Evolutionary conservation across 192 early-diverging fungal species (phyloP), one percentile per base, ranked within the genome.

Genomic region (Mortierella hygrophila): DNA sequence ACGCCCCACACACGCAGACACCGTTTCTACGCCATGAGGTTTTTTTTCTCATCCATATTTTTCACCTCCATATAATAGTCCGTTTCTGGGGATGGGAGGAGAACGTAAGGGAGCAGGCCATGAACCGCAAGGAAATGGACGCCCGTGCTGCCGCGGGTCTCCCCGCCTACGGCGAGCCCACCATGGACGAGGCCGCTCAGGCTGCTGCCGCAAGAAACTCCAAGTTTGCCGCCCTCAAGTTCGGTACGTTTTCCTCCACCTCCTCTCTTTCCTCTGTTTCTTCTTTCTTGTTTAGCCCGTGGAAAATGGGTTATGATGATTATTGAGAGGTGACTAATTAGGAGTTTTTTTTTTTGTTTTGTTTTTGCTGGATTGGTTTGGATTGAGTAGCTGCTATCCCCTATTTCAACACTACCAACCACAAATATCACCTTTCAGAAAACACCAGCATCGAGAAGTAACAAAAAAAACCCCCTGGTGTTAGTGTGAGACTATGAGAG

Each of bases 21-120:
- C n/a, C n/a, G n/a, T n/a, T 54, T 21, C 18, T 5, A n/a, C 40
- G 63, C 41, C 21, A 29, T 37, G 42, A 38, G 38, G 68, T 26
- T 29, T 49, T 57, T 74, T 49, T 54, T 74, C 20, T 80, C 54
- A 68, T 81, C 38, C 32, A 70, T 68, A 2, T 70, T 55, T 60
- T 40, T 15, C 16, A 16, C 20, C n/a, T n/a, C 21, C 38, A 40
- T 23, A 4, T n/a, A 9, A 42, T 84, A 96, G 94, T 94, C 44
- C 93, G 98, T 80, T 99, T 99, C 91, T 97, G 95, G 94, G 98
- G 98, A 37, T 95, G 94, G 90, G 88, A 86, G 26, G 98, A 99
- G 88, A 99, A 99, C 89, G 88, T 88, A 57, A 89, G 92, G 54
- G 98, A 99, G 88, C 93, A 93, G 40, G 92, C 89, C 60, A 92